Evolutionary conservation across 2,329 filamentous ascomycete species (phyloP), one percentile per base, ranked within the genome.

Genomic region (Trichoderma afroharzianum): DNA sequence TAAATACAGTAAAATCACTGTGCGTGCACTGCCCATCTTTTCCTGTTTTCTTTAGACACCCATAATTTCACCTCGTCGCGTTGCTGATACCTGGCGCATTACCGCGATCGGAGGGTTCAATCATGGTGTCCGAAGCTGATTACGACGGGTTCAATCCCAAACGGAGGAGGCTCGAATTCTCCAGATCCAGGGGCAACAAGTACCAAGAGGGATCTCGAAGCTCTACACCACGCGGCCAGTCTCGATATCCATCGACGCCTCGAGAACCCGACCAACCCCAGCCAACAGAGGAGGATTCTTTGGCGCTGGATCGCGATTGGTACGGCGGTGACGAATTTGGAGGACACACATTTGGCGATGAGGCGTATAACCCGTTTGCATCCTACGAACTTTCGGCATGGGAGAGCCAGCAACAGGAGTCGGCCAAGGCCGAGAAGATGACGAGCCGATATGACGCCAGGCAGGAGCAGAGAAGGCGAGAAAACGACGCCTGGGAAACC

Each of bases 401-500:
- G 81, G 94, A 94, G 73, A 86, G 85, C 50, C 90, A 93, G 79
- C 89, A 93, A 78, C 93, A 97, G 79, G 94, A 97, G 81, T 88
- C 88, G 18, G 91, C 90, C 15, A 83, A 94, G 79, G 86, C 90
- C 9, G 93, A 97, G 81, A 96, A 93, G 85, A 96, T 96, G 84
- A 87, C 90, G 6, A 91, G 88, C 67, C 91, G 88, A 76, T 88
- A 86, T 77, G 88, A 84, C 68, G 92, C 92, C 58, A 88, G 93
- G 64, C 91, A 91, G 73, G 87, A 93, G 71, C 94, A 97, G 81
- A 93, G 95, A 76, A 93, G 97, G 80, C 94, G 93, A 79, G 96
- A 99, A 79, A 94, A 96, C 57, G 96, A 99, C 82, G 95, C 95
- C 0, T 99, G 96, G 96, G 97, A 99, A 82, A 96, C 95, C 18